Evolutionary conservation across 176 grass and related monocot species (phyloP).

Genomic region (Oryza punctata): DNA sequence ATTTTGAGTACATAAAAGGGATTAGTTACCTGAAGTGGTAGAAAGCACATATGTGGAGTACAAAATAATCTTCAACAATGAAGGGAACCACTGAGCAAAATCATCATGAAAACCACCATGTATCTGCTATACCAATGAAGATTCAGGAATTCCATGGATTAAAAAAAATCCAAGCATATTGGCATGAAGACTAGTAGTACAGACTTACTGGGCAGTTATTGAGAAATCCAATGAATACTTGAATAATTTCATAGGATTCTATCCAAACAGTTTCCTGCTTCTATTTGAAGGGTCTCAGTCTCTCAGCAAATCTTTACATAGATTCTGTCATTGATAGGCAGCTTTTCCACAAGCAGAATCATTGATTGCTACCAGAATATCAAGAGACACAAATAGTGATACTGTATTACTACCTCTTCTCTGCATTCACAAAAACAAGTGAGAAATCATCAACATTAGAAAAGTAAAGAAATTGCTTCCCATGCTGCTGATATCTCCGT

Average conservation of each 20-base stretch:
- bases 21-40: slow-evolving; percentile 54
- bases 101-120: slow-evolving; percentile 13
- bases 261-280: slow-evolving; percentile 10
- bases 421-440: not conserved
- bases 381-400: not conserved
- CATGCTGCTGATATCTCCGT: not conserved
- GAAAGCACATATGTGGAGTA: slow-evolving; percentile 49
- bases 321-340: slow-evolving; percentile 14
- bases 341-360: slow-evolving; percentile 17
- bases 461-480: not conserved
- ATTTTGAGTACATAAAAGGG: not conserved
- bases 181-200: not conserved
- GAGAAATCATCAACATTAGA: not conserved
- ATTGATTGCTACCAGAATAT: not conserved
- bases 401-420: not conserved
- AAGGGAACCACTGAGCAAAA: slow-evolving; percentile 27
- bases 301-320: slow-evolving; percentile 21
- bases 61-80: slow-evolving; percentile 45
- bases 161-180: not conserved
- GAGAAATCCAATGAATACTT: not conserved
- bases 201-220: not conserved
- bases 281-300: not conserved
- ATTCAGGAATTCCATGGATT: not conserved
- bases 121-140: not conserved
- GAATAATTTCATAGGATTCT: not conserved